phyloP scores from a whole-genome alignment of 2,329 filamentous ascomycete species.

The Fusarium veterinarium region DNA sequence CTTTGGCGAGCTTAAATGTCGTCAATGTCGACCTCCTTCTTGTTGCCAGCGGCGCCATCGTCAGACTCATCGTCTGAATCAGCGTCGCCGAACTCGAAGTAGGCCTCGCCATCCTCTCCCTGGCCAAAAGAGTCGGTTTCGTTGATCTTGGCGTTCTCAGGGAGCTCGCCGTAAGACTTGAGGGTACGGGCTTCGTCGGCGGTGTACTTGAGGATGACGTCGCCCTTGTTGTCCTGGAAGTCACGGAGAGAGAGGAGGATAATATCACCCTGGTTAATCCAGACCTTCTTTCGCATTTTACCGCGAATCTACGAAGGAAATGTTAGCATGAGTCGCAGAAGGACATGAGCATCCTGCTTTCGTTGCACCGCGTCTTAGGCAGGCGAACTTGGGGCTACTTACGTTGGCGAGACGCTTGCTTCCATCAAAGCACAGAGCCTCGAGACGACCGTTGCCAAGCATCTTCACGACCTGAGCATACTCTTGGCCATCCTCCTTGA shows the following conservation, averaged over 20 bases:
- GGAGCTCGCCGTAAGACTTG: conserved; percentile 97
- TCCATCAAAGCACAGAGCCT: conserved; percentile 95
- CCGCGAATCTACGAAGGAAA: conserved; percentile 73
- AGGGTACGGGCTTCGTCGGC: conserved; percentile 94
- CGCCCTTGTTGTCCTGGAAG: conserved; percentile 95
- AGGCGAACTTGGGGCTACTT: conserved; percentile 33
- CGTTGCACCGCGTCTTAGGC: conserved; percentile 1
- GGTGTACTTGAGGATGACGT: conserved; percentile 96
- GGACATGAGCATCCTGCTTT: not conserved
- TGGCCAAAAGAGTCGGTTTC: conserved; percentile 96
- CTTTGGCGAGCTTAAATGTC: conserved; percentile 75
- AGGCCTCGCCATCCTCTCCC: conserved; percentile 93
- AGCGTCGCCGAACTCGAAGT: conserved; percentile 99
- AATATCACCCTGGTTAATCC: conserved; percentile 99
- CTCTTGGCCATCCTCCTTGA: conserved; percentile 97
- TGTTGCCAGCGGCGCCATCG: conserved; percentile 65
- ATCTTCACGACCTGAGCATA: conserved; percentile 77
- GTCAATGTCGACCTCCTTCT: conserved; percentile 92
- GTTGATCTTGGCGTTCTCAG: conserved; percentile 99
- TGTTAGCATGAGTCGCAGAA: conserved; percentile 65
- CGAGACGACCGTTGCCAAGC: conserved; percentile 93
- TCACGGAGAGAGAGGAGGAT: conserved; percentile 88
- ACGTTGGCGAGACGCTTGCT: conserved; percentile 57
- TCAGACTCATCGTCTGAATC: conserved; percentile 68
- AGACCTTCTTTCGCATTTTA: conserved; percentile 99